Evolutionary conservation across 2,329 filamentous ascomycete genomes (phyloP), one percentile per base, ranked within the genome.

Genomic region (Magnaporthiopsis incrustans): DNA sequence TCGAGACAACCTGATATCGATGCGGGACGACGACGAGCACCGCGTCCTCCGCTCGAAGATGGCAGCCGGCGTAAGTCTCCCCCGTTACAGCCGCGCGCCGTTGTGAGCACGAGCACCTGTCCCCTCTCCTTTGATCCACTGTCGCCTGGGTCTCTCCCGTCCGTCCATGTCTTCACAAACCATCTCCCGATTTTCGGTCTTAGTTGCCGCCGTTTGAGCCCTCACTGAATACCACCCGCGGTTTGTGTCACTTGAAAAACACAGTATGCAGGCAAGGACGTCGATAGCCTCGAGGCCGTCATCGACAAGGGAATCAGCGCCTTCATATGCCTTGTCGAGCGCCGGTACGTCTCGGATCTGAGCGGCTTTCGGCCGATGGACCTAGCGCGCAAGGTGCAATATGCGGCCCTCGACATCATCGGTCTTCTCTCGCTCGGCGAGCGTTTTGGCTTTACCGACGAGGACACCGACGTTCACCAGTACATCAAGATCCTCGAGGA

Each of bases 341-440:
- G 67, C 30, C 70, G 70, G 44, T 81, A 80, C 66, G 63, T 76
- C 14, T 74, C 73, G 4, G 70, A 70, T 27, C 67, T 67, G 26
- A 66, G 63, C 11, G 66, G 69, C 26, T 71, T 69, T 64, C 63
- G 67, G n/a, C 69, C 67, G n/a, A 59, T 63, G 61, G 81, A 86
- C 67, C 69, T 85, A 59, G 79, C 79, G 6, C 73, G 74, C 38
- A 81, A 81, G 63, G 76, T 79, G 2, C 80, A 82, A 64, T 84
- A 77, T 72, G 78, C 85, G 59, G 83, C 82, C 0, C 73, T 85
- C 3, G 83, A 86, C 66, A 79, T 85, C 56, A 83, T 86, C 66
- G 81, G 77, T 30, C 75, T 77, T 3, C 69, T 86, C 15, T 81
- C 79, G 0, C 80, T 85, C 33, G 82, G 82, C 57, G 70, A 77